Evolutionary conservation across 164 flowering plant genomes (phyloP).

Genomic region (Litsea cubeba): DNA sequence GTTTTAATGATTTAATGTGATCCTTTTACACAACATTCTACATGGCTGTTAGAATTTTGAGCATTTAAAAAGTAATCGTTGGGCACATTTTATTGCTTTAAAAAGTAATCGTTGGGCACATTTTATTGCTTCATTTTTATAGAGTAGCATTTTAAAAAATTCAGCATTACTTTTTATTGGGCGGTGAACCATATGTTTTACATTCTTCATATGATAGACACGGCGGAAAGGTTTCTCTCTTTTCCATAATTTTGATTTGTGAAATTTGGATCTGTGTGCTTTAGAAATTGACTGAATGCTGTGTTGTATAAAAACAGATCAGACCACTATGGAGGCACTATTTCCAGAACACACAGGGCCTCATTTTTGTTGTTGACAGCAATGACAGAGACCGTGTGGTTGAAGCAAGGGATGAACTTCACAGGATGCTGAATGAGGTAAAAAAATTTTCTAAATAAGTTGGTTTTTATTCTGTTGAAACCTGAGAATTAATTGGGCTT

Average conservation of each 20-base stretch:
- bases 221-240: background rate
- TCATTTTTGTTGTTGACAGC: slow-evolving; percentile 25
- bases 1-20: too few species aligned
- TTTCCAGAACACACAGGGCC: slow-evolving; percentile 25
- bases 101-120: too few species aligned
- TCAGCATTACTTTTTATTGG: background rate
- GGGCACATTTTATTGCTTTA: too few species aligned
- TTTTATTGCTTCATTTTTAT: too few species aligned
- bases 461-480: background rate
- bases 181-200: background rate
- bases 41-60: background rate
- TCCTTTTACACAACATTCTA: too few species aligned
- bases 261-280: too few species aligned
- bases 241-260: background rate
- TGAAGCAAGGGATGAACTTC: slow-evolving; percentile 26
- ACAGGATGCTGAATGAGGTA: slow-evolving; percentile 28
- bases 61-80: background rate
- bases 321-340: slow-evolving; percentile 27
- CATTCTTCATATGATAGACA: background rate
- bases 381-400: slow-evolving; percentile 23
- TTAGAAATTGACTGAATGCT: background rate
- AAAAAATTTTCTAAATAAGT: background rate
- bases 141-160: too few species aligned
- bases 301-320: slow-evolving; percentile 12
- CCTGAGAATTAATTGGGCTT: background rate